Conservation (phyloP, 495 filamentous ascomycete genomes). For the Viridothelium virens region DNA sequence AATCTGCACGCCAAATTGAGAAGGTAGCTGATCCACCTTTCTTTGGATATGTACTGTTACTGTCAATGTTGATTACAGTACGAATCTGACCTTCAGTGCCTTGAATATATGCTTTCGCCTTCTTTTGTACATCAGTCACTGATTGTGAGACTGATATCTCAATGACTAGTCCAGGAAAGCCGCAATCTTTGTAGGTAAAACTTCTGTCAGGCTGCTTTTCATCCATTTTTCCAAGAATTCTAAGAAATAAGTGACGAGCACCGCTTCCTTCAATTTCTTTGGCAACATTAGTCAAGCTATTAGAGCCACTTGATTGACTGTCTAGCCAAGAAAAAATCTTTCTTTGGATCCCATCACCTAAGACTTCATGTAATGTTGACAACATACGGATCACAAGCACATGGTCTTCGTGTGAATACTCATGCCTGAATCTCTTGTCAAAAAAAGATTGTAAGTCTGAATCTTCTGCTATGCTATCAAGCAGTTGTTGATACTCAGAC, state of each 20-base stretch:
- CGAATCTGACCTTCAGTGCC: constrained; percentile 2
- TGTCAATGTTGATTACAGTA: constrained; percentile 2
- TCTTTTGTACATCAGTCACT: constrained; percentile 2
- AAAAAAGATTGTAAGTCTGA: background rate
- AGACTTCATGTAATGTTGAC: background rate
- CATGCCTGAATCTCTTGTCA: background rate
- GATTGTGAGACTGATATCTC: constrained; percentile 6
- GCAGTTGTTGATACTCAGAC: constrained; percentile 4
- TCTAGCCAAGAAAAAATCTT: background rate
- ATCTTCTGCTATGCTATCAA: constrained; percentile 8
- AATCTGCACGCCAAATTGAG: constrained; percentile 10
- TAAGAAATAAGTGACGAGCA: background rate
- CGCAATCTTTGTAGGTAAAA: constrained; percentile 1
- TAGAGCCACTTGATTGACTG: constrained; percentile 1
- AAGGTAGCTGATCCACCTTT: constrained; percentile 6
- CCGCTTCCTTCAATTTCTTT: background rate
- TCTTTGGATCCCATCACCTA: background rate
- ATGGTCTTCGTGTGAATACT: constrained; percentile 3
- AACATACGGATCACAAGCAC: background rate
- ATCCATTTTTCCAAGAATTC: background rate
- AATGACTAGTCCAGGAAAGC: constrained; percentile 1
- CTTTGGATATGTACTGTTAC: constrained; percentile 5
- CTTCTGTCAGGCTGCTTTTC: background rate
- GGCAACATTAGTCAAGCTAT: background rate
- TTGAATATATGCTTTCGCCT: background rate